phyloP scores from a whole-genome alignment of 768 basidiomycete genomes.

The Rhizopogon vulgaris region DNA sequence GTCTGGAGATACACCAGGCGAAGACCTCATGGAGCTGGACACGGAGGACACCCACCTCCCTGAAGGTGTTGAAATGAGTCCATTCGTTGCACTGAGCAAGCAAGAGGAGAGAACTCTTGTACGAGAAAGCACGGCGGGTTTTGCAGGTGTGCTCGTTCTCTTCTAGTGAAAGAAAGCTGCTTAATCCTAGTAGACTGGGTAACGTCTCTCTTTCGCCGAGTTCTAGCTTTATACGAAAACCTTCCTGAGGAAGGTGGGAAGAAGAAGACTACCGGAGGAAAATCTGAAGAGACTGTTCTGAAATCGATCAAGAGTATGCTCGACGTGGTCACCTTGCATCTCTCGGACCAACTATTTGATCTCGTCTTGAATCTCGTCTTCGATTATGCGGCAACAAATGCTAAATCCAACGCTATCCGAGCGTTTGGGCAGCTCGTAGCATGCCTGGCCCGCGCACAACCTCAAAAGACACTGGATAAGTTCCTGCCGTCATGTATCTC shows the following conservation, averaged over 20 bases:
- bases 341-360: slow-evolving; percentile 63
- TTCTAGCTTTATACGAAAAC: slow-evolving; percentile 83
- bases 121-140: slow-evolving; percentile 71
- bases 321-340: slow-evolving; percentile 75
- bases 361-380: slow-evolving; percentile 78
- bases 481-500: slow-evolving; percentile 73
- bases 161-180: background rate
- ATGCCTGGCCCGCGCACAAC: slow-evolving; percentile 73
- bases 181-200: slow-evolving; percentile 60
- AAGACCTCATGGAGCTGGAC: slow-evolving; percentile 51
- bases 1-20: slow-evolving; percentile 45
- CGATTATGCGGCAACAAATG: slow-evolving; percentile 85
- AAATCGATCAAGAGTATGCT: slow-evolving; percentile 76
- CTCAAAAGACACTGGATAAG: slow-evolving; percentile 68
- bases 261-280: slow-evolving; percentile 80
- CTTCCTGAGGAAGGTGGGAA: slow-evolving; percentile 92
- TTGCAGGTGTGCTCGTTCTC: slow-evolving; percentile 49
- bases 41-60: slow-evolving; percentile 42
- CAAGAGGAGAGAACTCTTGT: slow-evolving; percentile 70
- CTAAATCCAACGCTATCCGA: slow-evolving; percentile 85
- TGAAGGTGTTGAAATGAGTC: slow-evolving; percentile 37
- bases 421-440: slow-evolving; percentile 86
- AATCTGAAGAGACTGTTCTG: slow-evolving; percentile 68
- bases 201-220: slow-evolving; percentile 66
- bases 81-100: slow-evolving; percentile 34